Percentiles rank a stretch among this genome's conserved stretches.
phyloP scores from a whole-genome alignment of 2,329 filamentous ascomycete species.

The Reticulascus tulasneorum region DNA sequence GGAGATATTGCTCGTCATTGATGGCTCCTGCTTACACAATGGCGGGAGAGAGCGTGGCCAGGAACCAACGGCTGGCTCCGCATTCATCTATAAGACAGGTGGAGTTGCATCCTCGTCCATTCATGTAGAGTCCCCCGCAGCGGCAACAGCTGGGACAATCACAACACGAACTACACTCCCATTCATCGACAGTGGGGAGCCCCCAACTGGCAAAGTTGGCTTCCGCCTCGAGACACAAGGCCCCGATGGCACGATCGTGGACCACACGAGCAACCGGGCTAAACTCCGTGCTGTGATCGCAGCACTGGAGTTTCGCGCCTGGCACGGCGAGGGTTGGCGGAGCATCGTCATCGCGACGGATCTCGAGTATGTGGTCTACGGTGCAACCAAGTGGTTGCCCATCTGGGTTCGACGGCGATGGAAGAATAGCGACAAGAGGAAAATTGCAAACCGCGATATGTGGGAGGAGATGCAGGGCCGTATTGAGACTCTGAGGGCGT shows the following conservation, averaged over 20 bases:
- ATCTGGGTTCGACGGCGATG: conserved; percentile 43
- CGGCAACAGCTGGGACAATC: too few species aligned
- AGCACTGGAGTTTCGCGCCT: conserved; percentile 40
- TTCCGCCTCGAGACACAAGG: conserved; percentile 39
- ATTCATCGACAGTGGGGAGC: too few species aligned
- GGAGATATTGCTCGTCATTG: conserved; percentile 37
- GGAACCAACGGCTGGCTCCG: too few species aligned
- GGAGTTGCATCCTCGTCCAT: neutral
- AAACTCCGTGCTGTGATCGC: conserved; percentile 52
- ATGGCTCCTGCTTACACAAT: conserved; percentile 42
- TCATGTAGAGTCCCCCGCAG: too few species aligned
- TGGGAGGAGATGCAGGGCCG: conserved; percentile 46
- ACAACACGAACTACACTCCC: too few species aligned
- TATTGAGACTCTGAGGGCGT: conserved; percentile 26
- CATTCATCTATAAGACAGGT: conserved; percentile 26
- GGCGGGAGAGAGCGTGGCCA: conserved; percentile 31
- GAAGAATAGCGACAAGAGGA: conserved; percentile 26
- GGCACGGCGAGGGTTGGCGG: conserved; percentile 35
- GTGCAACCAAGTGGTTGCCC: conserved; percentile 37
- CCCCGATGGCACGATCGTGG: conserved; percentile 29
- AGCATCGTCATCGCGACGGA: conserved; percentile 50
- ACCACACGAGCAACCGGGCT: conserved; percentile 49
- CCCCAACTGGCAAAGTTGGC: conserved; percentile 13
- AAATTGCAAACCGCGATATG: conserved; percentile 47
- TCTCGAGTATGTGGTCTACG: conserved; percentile 45